Evolutionary conservation across 129 eudicot genomes (phyloP), one percentile per base, ranked within the genome.

Genomic region (Silybum marianum): DNA sequence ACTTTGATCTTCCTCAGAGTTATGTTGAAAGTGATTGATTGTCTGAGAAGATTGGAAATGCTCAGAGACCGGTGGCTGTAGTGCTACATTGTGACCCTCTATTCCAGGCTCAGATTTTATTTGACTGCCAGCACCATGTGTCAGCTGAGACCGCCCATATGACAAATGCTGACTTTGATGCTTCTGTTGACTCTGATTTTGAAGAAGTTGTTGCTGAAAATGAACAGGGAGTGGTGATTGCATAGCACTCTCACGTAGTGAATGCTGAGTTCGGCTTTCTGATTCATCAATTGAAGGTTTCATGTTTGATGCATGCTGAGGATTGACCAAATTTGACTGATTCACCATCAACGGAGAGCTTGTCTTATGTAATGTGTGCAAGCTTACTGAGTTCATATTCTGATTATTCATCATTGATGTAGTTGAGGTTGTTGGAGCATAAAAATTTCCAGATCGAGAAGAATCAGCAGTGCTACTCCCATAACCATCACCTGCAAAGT

Each of bases 401-500:
- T 90, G 96, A 81, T 77, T 89, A 82, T 89, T 92, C 88, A 76
- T 79, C 80, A 80, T n/a, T 22, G 91, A 85, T 26, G 91, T 91
- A 79, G 78, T 83, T 69, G 92, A 76, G 16, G 87, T 72, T 68
- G 81, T 86, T 78, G 98, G 85, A 74, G 36, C 84, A 82, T 82
- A 88, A 24, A 88, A 44, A 66, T 81, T 90, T 73, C 90, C 96
- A 77, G 96, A 85, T 48, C 86, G 87, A 58, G 91, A 86, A 82
- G 90, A 84, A 84, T 88, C 98, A 71, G 86, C 73, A 9, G 84
- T 68, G 23, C 80, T 76, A 69, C 76, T 78, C 72, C 84, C 89
- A 79, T 85, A 89, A 77, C 86, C 89, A 86, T 88, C 97, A 84
- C 97, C 98, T 94, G 87, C 69, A 78, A 62, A 78, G 72, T 70